A percentile compares a stretch with the other conserved stretches of the same genome.
phyloP scores from a whole-genome alignment of 805 yeast genomes.

The Wickerhamomyces tratensis region DNA sequence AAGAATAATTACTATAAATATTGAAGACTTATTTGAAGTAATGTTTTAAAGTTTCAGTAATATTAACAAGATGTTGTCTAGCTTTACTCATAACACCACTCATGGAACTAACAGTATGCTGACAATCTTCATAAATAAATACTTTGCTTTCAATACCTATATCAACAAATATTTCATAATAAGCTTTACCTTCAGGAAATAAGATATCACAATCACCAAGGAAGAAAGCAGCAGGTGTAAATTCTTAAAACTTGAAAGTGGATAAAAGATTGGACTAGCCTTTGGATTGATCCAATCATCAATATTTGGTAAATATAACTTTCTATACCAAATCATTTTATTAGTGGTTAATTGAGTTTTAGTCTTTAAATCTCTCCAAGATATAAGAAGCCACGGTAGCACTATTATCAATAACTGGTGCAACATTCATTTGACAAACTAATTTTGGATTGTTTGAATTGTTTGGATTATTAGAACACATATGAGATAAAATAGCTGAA shows the following conservation, averaged over 20 bases:
- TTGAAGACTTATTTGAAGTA: not conserved
- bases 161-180: conserved; percentile 26
- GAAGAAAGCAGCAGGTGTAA: conserved; percentile 30
- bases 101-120: conserved; percentile 25
- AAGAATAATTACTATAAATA: not conserved
- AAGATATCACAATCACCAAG: conserved; percentile 38
- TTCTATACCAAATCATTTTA: conserved; percentile 37
- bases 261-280: conserved; percentile 32
- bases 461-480: conserved; percentile 11
- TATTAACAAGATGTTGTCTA: too few species aligned
- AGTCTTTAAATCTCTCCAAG: conserved; percentile 29
- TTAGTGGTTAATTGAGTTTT: conserved; percentile 35
- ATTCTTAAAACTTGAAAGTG: conserved; percentile 27
- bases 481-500: conserved; percentile 19
- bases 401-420: conserved; percentile 34
- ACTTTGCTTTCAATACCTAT: conserved; percentile 27
- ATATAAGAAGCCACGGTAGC: conserved; percentile 25
- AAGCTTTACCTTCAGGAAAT: conserved; percentile 33
- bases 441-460: conserved; percentile 23
- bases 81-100: too few species aligned
- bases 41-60: too few species aligned
- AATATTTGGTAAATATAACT: conserved; percentile 28
- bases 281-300: conserved; percentile 20
- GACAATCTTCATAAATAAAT: conserved; percentile 30
- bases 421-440: conserved; percentile 30